Base-by-base conservation (phyloP, 192 early-diverging fungal species). In the Backusella luteola region DNA sequence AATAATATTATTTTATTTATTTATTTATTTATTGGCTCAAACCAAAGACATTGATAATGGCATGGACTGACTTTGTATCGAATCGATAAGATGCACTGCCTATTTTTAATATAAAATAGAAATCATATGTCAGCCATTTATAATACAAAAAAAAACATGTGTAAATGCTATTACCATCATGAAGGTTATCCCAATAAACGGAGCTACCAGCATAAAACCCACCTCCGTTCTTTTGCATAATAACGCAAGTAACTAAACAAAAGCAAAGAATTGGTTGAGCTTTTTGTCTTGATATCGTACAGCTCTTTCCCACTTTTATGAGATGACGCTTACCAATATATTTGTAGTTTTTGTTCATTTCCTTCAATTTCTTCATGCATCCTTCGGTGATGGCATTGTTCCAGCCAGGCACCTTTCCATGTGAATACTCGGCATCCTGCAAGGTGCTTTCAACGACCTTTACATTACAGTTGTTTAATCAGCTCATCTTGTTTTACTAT, bases 221-320 rank as follows among this genome's bases (percentile, higher is more conserved):
- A 34, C 91, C 92, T 14, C 93, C 92, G 81, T 91, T 94, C 79
- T 91, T 92, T 85, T 94, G 93, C 90, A 94, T 90, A 52, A 94
- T 93, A 32, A 92, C 89, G 79, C 92, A 94, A 8, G 92, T 94
- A 9, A 94, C 86, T 87, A 53, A 23, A 69, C 19, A 41, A 9
- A 23, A n/a, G 67, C 14, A 11, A 73, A 66, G 23, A 14, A 32
- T 3, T 0, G 32, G 32, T 32, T 14, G 12, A 42, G 66, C 11
- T 36, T 9, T n/a, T 26, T 15, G 21, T 11, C 1, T 5, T 9
- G 3, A 23, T 44, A 39, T 23, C 14, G 4, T 42, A 32, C 19
- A 1, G 6, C 9, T 34, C 63, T 34, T 23, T 46, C 41, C 1
- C 35, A 56, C 26, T 35, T n/a, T 44, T 44, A 29, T 4, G 56